phyloP scores from a whole-genome alignment of 2,329 filamentous ascomycete species.

The Colletotrichum spaethianum region DNA sequence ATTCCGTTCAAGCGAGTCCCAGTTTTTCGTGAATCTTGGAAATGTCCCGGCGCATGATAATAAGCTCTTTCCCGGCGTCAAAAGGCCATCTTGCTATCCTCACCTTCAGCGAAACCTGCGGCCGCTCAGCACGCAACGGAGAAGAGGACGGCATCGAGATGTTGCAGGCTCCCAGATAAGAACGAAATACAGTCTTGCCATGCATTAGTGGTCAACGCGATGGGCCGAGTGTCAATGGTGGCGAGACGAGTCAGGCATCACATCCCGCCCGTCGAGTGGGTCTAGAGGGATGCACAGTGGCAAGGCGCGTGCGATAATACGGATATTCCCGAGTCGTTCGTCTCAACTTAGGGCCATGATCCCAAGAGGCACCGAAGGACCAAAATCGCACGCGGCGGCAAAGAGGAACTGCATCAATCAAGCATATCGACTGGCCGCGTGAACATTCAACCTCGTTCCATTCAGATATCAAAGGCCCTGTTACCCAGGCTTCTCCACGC shows the following conservation, averaged over 20 bases:
- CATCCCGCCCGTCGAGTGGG: not conserved
- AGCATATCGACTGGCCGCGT: not conserved
- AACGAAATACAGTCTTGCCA: not conserved
- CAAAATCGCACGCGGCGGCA: not conserved
- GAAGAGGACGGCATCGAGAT: not conserved
- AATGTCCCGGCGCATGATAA: not conserved
- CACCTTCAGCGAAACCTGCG: no score
- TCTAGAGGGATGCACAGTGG: not conserved
- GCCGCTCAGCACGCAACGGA: not conserved
- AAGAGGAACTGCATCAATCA: no score
- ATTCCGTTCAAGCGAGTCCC: not conserved
- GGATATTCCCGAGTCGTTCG: constrained; percentile 9
- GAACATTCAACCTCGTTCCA: not conserved
- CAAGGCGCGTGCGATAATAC: not conserved
- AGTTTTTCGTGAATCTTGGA: not conserved
- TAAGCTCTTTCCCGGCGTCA: not conserved
- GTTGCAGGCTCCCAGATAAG: no score
- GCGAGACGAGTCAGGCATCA: constrained; percentile 2
- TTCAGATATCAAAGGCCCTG: not conserved
- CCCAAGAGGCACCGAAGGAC: not conserved
- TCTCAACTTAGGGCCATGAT: constrained; percentile 18
- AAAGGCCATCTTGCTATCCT: not conserved
- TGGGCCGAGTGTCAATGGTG: not conserved
- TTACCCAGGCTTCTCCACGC: constrained; percentile 15
- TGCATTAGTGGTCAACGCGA: not conserved